These are phyloP conservation scores for Fusarium incarnatum DNA, from an alignment of 2,329 filamentous ascomycete genomes.

Conservation along the genomic window DNA sequence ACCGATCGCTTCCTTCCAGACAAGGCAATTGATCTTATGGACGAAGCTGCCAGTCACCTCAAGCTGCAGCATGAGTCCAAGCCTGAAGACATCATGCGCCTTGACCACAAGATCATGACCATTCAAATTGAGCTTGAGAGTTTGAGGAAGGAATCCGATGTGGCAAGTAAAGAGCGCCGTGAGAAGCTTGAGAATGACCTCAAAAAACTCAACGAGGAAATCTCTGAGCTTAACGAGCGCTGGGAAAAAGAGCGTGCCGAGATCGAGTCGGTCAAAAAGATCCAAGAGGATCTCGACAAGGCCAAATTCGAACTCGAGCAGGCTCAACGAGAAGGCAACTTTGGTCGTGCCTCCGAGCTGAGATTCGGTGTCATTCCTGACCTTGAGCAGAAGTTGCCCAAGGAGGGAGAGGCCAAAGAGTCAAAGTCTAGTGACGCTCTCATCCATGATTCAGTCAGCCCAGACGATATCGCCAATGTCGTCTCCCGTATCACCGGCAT, in stretches of 20 bases:
- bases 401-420: constrained; percentile 69
- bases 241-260: constrained; percentile 93
- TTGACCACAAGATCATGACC: constrained; percentile 96
- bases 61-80: constrained; percentile 96
- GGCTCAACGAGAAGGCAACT: constrained; percentile 88
- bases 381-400: constrained; percentile 82
- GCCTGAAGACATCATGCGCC: constrained; percentile 89
- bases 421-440: constrained; percentile 64
- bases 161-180: constrained; percentile 86
- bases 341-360: constrained; percentile 89
- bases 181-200: constrained; percentile 86
- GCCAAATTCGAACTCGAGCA: constrained; percentile 87
- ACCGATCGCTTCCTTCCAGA: constrained; percentile 96
- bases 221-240: constrained; percentile 76
- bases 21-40: constrained; percentile 96
- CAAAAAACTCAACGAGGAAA: constrained; percentile 81
- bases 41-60: constrained; percentile 91
- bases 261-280: constrained; percentile 86
- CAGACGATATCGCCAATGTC: constrained; percentile 93
- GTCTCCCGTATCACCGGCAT: constrained; percentile 94
- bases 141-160: constrained; percentile 90
- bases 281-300: constrained; percentile 88
- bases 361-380: constrained; percentile 88
- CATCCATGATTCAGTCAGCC: constrained; percentile 93
- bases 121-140: constrained; percentile 98